Percentiles rank a stretch among this genome's conserved stretches.
Evolutionary conservation across 2,329 filamentous ascomycete species (phyloP).

Genomic region (Beauveria rudraprayagi): DNA sequence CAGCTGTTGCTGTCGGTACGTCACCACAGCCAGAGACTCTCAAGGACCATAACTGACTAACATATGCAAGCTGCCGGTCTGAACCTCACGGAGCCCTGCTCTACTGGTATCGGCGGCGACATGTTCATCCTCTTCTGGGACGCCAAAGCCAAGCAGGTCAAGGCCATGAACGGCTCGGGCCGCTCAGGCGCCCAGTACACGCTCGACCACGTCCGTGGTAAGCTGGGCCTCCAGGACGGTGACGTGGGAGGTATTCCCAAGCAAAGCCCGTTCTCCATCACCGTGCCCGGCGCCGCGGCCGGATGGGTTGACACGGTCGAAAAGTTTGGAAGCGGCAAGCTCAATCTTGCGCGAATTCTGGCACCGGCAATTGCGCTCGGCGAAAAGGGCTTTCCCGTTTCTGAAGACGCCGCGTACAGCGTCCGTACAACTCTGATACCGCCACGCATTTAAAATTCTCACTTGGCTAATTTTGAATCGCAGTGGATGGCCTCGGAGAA

Average conservation of each 20-base stretch:
- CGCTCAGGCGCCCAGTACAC: constrained; percentile 63
- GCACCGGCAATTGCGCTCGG: constrained; percentile 76
- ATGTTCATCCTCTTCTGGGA: constrained; percentile 95
- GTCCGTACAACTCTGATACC: constrained; percentile 39
- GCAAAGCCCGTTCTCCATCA: constrained; percentile 70
- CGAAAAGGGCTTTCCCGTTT: constrained; percentile 84
- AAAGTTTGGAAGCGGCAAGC: constrained; percentile 79
- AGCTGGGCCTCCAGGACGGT: constrained; percentile 53
- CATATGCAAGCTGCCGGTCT: constrained; percentile 65
- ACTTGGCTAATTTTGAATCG: background rate
- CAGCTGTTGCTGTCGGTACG: constrained; percentile 84
- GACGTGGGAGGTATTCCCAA: constrained; percentile 61
- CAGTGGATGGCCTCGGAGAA: constrained; percentile 67
- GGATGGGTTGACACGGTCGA: constrained; percentile 89
- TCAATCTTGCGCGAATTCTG: constrained; percentile 70
- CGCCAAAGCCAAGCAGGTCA: constrained; percentile 71
- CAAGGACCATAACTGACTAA: background rate
- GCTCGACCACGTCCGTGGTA: constrained; percentile 60
- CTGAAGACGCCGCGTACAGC: constrained; percentile 62
- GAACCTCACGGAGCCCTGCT: constrained; percentile 88
- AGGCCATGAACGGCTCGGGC: constrained; percentile 89
- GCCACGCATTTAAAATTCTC: background rate
- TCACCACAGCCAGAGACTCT: constrained; percentile 12
- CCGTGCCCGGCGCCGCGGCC: constrained; percentile 81
- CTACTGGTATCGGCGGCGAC: constrained; percentile 92